Conservation (phyloP, 73 alveolate species). For the Paramecium sexaurelia region DNA sequence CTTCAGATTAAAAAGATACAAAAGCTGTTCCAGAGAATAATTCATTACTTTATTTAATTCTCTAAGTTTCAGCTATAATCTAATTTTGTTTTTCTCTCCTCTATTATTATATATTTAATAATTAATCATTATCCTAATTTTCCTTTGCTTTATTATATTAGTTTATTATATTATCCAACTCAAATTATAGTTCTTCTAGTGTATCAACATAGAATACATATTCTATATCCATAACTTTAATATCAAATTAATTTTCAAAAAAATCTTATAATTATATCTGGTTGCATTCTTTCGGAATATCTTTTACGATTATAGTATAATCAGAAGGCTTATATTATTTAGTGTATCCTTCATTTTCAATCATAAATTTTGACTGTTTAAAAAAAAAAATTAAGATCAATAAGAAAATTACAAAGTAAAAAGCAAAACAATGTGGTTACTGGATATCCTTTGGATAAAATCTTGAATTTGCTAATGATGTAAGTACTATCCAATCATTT, state of each 20-base stretch:
- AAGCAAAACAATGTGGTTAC: not conserved
- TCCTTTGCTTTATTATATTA: slow-evolving; percentile 7
- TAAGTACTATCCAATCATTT: slow-evolving; percentile 34
- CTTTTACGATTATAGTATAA: slow-evolving; percentile 63
- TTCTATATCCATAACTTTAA: not conserved
- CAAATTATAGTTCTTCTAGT: not conserved
- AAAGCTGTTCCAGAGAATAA: slow-evolving; percentile 38
- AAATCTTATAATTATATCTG: not conserved
- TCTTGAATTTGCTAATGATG: slow-evolving; percentile 54
- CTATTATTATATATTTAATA: not conserved
- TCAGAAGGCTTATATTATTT: slow-evolving; percentile 69
- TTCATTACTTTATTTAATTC: not conserved
- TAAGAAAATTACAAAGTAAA: not conserved
- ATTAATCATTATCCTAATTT: not conserved
- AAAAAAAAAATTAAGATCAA: slow-evolving; percentile 28
- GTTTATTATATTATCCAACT: not conserved
- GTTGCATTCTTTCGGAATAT: not conserved
- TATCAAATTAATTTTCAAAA: not conserved
- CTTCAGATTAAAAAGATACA: slow-evolving; percentile 37
- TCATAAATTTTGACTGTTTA: slow-evolving; percentile 10
- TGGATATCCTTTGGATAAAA: not conserved
- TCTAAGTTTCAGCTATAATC: not conserved
- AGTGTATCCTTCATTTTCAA: slow-evolving; percentile 55
- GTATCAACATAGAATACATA: not conserved
- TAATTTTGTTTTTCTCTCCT: not conserved